Evolutionary conservation across 2,329 filamentous ascomycete genomes (phyloP), one percentile per base, ranked within the genome.

Genomic region (Penicillium freii): DNA sequence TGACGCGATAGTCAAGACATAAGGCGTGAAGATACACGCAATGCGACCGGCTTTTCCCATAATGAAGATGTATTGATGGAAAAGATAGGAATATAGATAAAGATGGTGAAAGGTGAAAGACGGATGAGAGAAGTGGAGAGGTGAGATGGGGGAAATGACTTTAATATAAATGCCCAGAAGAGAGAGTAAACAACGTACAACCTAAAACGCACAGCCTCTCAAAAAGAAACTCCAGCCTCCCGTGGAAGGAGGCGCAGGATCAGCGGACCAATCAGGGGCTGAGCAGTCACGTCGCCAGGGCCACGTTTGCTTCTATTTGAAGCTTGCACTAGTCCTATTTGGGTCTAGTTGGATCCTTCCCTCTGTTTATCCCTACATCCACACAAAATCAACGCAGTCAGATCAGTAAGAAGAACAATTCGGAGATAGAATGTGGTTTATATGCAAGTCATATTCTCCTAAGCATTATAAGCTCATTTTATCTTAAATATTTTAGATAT

Each of bases 21-120:
- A 92, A 59, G 93, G 93, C 80, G 92, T 80, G 77, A 90, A 84
- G 77, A 97, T 94, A 78, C 92, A 97, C 74, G 90, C 80, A 69
- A 93, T 85, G 71, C 93, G 86, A 66, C 91, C 92, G 71, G 84
- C 81, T 78, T 88, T 87, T 62, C 86, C 86, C 87, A 89, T 90
- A 67, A 36, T 71, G 66, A 52, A 23, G 49, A 29, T 29, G 33
- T 39, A 23, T 43, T 31, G 29, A 33, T 34, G 21, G 8, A 17
- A 25, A 51, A 31, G 34, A 40, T 31, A 33, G 42, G 10, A 49
- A 51, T 33, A 31, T 51, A 40, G 27, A 23, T 49, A 45, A 53
- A 55, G 17, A 52, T 33, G 38, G 25, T 48, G 56, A 51, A 36
- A 44, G 44, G 29, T 38, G 31, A 29, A 5, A 23, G 23, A 23